Conservation (phyloP, 805 yeast species). For the Cyberlindnera euphorbiae region DNA sequence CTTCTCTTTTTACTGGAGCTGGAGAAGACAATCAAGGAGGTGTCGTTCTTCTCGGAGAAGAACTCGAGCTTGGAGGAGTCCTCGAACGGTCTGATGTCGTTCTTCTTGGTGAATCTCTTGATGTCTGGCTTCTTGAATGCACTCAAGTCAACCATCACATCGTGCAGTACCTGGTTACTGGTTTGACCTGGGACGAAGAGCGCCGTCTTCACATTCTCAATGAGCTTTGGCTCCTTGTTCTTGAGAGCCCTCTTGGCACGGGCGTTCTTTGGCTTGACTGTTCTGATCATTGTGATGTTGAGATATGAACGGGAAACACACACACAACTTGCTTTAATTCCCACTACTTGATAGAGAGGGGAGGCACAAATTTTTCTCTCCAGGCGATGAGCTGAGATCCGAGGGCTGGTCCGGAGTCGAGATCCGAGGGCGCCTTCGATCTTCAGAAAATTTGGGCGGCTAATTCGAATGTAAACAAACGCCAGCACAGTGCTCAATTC, state of each 20-base stretch:
- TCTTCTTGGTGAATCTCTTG: conserved; percentile 83
- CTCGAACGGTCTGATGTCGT: conserved; percentile 89
- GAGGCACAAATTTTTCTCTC: conserved; percentile 10
- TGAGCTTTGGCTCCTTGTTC: conserved; percentile 79
- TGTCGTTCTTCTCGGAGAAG: conserved; percentile 91
- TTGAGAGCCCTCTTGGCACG: conserved; percentile 93
- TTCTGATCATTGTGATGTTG: conserved; percentile 37
- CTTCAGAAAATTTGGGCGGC: conserved; percentile 8
- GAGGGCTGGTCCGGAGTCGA: conserved; percentile 4
- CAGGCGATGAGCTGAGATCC: conserved; percentile 4
- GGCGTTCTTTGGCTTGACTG: conserved; percentile 81
- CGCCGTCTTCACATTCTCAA: conserved; percentile 87
- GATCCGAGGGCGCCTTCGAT: background rate
- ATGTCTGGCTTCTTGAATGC: conserved; percentile 88
- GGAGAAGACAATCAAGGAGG: conserved; percentile 76
- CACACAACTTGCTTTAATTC: too few species aligned
- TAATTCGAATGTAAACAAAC: conserved; percentile 11
- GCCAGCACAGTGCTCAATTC: too few species aligned
- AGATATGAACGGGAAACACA: too few species aligned
- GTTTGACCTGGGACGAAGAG: conserved; percentile 88
- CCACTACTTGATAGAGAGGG: background rate
- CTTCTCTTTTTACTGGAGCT: conserved; percentile 88
- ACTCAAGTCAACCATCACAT: conserved; percentile 82
- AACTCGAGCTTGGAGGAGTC: conserved; percentile 82
- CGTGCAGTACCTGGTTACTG: conserved; percentile 74